Evolutionary conservation across 495 filamentous ascomycete species (phyloP), one percentile per base, ranked within the genome.

Genomic region (Acidomyces sp.): DNA sequence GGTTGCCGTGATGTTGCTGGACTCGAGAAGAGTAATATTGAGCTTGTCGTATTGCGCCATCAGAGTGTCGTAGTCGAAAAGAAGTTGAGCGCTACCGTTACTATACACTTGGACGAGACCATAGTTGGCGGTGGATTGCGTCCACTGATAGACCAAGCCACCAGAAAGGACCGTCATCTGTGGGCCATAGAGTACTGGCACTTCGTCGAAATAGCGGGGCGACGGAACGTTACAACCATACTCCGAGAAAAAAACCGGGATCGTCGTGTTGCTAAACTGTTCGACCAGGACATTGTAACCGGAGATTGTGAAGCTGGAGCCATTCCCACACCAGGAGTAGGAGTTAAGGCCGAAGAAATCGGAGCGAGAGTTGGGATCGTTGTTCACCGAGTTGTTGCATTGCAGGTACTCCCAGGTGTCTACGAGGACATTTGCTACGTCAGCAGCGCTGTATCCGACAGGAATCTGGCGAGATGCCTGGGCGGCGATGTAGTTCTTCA

Each of bases 171-270:
- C 62, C 18, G 73, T 79, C 85, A 96, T 93, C 37, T 90, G 59
- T 19, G 66, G 47, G 41, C 85, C 72, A 61, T 96, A 94, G 51
- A 96, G 68, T 30, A 78, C 71, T 39, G 62, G 62, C 12, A 94
- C 80, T 60, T 96, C 88, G 45, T 74, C 75, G 67, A 93, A 96
- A 46, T 73, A 48, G 55, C 90, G 82, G 13, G 88, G 86, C 26
- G 63, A 61, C 21, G 78, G 74, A 18, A 71, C 64, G 70, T 94
- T 96, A 72, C 90, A 97, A 46, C 90, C 90, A 45, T 82, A 96
- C 62, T 97, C 90, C 51, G 82, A 88, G 70, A 92, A 94, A 74
- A 96, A 94, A 39, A 95, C 72, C 16, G 88, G 88, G 38, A 94
- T 69, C 22, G 77, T 78, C 39, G 72, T 77, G 46, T 71, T 71